These are phyloP conservation scores for Cenchrus americanus DNA, from an alignment of 176 grass and related monocot genomes.

Conservation along the genomic window DNA sequence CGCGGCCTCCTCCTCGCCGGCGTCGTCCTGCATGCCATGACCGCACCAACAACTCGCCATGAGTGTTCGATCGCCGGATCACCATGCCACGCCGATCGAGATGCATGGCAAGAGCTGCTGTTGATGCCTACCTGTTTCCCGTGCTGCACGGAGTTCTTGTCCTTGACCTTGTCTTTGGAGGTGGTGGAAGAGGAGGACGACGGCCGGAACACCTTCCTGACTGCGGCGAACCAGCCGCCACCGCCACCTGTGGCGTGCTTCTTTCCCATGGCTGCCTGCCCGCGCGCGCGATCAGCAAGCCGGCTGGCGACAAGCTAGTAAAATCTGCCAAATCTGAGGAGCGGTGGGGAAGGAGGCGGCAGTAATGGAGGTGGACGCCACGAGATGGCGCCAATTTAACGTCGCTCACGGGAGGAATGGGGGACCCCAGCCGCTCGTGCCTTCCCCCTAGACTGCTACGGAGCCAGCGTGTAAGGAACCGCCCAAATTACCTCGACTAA, in stretches of 20 bases:
- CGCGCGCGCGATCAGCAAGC: not conserved
- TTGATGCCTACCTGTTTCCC: conserved; percentile 22
- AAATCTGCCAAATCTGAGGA: not conserved
- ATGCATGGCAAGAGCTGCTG: not conserved
- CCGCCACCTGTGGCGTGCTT: conserved; percentile 46
- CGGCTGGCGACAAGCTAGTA: not conserved
- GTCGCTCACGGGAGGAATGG: not conserved
- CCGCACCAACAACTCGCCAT: not conserved
- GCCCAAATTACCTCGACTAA: too few species aligned
- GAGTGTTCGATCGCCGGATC: not conserved
- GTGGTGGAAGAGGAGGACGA: conserved; percentile 38
- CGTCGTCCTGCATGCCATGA: not conserved
- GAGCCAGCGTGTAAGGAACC: too few species aligned
- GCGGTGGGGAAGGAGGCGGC: not conserved
- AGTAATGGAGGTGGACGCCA: not conserved
- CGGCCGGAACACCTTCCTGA: conserved; percentile 72
- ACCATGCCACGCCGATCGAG: not conserved
- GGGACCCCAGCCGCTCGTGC: too few species aligned
- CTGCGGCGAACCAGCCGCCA: conserved; percentile 61
- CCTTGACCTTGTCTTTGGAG: conserved; percentile 48
- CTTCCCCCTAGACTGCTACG: too few species aligned
- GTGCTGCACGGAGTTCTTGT: conserved; percentile 33
- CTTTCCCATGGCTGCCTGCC: conserved; percentile 61
- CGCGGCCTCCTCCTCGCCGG: conserved; percentile 16
- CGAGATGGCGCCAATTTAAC: conserved; percentile 37